These are phyloP conservation scores for Knufia petricola DNA, from an alignment of 2,329 filamentous ascomycete genomes.

Conservation along the genomic window DNA sequence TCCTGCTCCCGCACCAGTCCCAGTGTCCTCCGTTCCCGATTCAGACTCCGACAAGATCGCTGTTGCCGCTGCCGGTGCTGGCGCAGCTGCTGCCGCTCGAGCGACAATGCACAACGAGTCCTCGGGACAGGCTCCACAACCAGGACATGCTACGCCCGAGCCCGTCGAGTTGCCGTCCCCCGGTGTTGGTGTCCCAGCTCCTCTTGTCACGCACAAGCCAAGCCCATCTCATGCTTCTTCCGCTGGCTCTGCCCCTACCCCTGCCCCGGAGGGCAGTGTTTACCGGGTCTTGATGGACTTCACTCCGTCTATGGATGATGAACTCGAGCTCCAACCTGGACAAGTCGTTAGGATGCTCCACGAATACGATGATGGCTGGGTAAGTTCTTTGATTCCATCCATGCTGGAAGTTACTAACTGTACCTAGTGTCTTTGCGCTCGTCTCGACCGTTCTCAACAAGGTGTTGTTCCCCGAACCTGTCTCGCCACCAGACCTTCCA, in stretches of 20 bases:
- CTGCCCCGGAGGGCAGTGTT: conserved; percentile 60
- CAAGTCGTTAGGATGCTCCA: conserved; percentile 82
- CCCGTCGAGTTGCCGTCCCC: conserved; percentile 7
- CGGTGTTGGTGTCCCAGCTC: neutral
- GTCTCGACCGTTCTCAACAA: conserved; percentile 80
- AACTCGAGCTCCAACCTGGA: conserved; percentile 70
- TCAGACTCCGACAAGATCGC: neutral
- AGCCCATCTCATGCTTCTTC: conserved; percentile 29
- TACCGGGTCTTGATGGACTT: conserved; percentile 94
- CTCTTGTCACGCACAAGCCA: neutral
- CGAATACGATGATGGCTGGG: conserved; percentile 98
- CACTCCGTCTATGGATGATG: conserved; percentile 82
- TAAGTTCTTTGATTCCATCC: conserved; percentile 41
- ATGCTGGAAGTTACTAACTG: conserved; percentile 29
- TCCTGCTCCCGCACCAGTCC: neutral
- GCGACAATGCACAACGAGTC: conserved; percentile 54
- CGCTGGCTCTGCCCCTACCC: conserved; percentile 47
- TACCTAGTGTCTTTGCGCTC: conserved; percentile 71
- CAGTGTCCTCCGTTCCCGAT: neutral
- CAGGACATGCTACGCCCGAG: neutral
- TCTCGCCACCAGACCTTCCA: conserved; percentile 82
- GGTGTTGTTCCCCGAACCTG: conserved; percentile 91
- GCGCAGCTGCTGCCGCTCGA: conserved; percentile 40
- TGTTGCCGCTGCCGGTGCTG: neutral
- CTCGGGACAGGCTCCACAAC: conserved; percentile 16